Percentiles rank a stretch among this genome's conserved stretches.
phyloP scores from a whole-genome alignment of 495 filamentous ascomycete genomes.

The Penicillium bovifimosum region DNA sequence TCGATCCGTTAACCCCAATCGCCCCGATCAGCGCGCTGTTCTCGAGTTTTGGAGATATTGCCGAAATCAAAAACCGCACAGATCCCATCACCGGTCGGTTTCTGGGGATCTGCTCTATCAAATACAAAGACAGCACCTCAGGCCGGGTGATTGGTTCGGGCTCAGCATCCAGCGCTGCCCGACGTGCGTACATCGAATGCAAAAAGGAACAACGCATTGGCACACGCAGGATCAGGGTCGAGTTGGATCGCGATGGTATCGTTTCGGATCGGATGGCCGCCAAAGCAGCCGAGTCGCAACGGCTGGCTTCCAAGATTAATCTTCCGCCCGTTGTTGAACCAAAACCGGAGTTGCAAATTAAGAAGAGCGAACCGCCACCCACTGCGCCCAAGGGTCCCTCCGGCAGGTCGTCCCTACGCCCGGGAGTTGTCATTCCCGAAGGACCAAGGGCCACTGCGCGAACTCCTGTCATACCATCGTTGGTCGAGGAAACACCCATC shows the following conservation, averaged over 20 bases:
- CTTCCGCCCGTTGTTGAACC: slow-evolving; percentile 17
- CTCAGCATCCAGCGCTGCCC: slow-evolving; percentile 71
- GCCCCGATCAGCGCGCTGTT: slow-evolving; percentile 76
- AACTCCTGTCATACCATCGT: slow-evolving; percentile 42
- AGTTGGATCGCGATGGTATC: slow-evolving; percentile 80
- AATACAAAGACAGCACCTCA: slow-evolving; percentile 70
- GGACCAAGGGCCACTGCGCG: slow-evolving; percentile 38
- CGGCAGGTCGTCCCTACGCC: slow-evolving; percentile 48
- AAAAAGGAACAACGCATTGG: slow-evolving; percentile 67
- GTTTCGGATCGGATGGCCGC: slow-evolving; percentile 71
- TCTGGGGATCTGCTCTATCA: slow-evolving; percentile 84
- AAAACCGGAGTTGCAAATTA: slow-evolving; percentile 24
- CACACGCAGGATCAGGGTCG: slow-evolving; percentile 65
- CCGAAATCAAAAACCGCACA: slow-evolving; percentile 81
- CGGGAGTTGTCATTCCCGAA: slow-evolving; percentile 38
- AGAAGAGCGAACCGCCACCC: slow-evolving; percentile 62
- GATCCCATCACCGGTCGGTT: slow-evolving; percentile 90
- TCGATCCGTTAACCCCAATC: slow-evolving; percentile 80
- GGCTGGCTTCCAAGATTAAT: slow-evolving; percentile 41
- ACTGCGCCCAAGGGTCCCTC: slow-evolving; percentile 85
- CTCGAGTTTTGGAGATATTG: slow-evolving; percentile 80
- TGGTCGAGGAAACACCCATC: slow-evolving; percentile 58
- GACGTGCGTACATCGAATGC: slow-evolving; percentile 58
- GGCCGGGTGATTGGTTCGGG: slow-evolving; percentile 45
- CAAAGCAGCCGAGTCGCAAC: slow-evolving; percentile 59